Base-by-base conservation (phyloP, 2,329 filamentous ascomycete genomes). In the Sporothrix mexicana region DNA sequence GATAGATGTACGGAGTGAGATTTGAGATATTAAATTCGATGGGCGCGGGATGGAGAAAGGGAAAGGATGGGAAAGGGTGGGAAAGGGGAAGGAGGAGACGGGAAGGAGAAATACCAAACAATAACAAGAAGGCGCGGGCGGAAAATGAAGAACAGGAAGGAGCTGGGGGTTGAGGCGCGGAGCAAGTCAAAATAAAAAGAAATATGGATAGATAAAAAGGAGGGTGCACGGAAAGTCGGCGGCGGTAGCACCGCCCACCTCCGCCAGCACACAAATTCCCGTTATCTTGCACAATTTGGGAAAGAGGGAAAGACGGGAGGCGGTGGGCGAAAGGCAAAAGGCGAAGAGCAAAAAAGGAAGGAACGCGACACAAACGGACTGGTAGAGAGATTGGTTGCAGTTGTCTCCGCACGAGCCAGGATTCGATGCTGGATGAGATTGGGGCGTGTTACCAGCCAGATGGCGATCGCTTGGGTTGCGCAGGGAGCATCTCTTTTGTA, bases 321-420 rank as follows among this genome's bases (percentile, higher is more conserved):
- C 20, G 13, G 23, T 8, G 13, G 55, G 55, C 55, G 25, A 59
- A 59, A 36, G 2, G n/a, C n/a, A 55, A 23, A 25, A 43, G 59
- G 41, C 20, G 30, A 36, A 36, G 30, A 36, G 30, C 30, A 36
- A 36, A 36, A 36, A 36, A 2, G 30, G 30, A 36, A 55, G 51
- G 15, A 17, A 47, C 10, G 20, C 25, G n/a, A 43, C 41, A 47
- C 41, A 47, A 15, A 43, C 45, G 36, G 61, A 23, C 45, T 17
- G 20, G 6, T 41, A 61, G 25, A 59, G n/a, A 66, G 61, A 67
- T 15, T 66, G 41, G 61, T 25, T 25, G 13, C 57, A 36, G 30
- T 53, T 55, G 45, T 36, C 64, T 51, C 64, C 64, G 45, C 64
- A 51, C 64, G 23, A n/a, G 47, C 64, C 64, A 67, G 36, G 64